Base-by-base conservation (phyloP, 2,329 filamentous ascomycete genomes). In the Scedosporium aurantiacum region DNA sequence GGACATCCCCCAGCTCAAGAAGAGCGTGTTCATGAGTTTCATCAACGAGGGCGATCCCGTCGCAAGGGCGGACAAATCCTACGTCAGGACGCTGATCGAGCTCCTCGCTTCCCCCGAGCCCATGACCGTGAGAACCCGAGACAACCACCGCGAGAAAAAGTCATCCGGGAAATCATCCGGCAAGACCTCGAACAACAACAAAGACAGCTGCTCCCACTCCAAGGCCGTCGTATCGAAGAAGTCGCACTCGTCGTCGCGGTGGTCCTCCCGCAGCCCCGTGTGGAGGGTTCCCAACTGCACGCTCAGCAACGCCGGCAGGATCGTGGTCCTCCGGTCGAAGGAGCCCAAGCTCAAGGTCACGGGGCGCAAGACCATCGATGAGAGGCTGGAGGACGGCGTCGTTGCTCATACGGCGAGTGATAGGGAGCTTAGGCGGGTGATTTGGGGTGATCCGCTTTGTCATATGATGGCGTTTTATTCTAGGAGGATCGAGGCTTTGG, bases 41-140 rank as follows among this genome's bases (percentile, higher is more conserved):
- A 78, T 92, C 67, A 96, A 96, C 68, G 90, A 96, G 71, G 91
- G 91, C 3, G 91, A 96, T 65, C 90, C 89, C 0, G 88, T 96
- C 0, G 80, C 83, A 0, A 77, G 91, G 28, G 90, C 90, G 0
- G 90, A 95, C 69, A 88, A 85, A 71, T 80, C 83, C 0, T 93
- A 95, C 67, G 78, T 95, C 16, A 82, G 81, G 64, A 89, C 84
- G 40, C 76, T 95, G 8, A 73, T 94, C 1, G 85, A 89, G 63
- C 77, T 95, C 0, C 87, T 90, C 62, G 81, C 84, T 1, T 79
- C 81, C 0, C 83, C 89, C 0, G 73, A 79, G 1, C 85, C 86
- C 1, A 68, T 41, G 25, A 50, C 43, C 12, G 8, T 63, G 4
- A 57, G 65, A 27, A 45, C 41, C 8, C 54, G 64, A 27, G 37